Base-by-base conservation (phyloP, 768 basidiomycete genomes). In the Termitomyces sp. region DNA sequence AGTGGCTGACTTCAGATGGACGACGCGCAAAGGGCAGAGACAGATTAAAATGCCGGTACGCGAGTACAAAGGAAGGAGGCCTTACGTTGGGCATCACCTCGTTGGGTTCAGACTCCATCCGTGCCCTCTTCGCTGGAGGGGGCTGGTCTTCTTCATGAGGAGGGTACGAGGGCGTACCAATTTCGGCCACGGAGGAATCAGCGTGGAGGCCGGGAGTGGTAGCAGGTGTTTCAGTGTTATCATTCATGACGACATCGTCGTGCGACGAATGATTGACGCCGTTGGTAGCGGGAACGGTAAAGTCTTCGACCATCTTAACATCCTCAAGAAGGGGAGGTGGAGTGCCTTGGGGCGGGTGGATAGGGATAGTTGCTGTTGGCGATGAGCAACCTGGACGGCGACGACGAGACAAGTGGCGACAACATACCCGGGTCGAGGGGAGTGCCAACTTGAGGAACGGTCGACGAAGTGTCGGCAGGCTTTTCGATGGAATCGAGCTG, bases 101-200 rank as follows among this genome's bases (percentile, higher is more conserved):
- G 76, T 91, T 88, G 36, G 85, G 86, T 71, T 94, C 90, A 51
- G 89, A 91, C 67, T 85, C 78, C 75, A 86, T 86, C 66, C 92
- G 78, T 33, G 90, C 83, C 63, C 92, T 83, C 82, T 94, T 94
- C 62, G 91, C 89, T 33, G 92, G 92, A n/a, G 89, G 90, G 15
- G 87, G 89, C 63, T 80, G 76, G 60, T 83, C 79, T 63, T 87
- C 85, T 61, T 87, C 86, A 66, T 84, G 76, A 7, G 76, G 74
- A 44, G 74, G 72, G 59, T 70, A 72, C 9, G 75, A 35, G 15
- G 71, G 67, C 52, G 74, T 79, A 24, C 76, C 66, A 48, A 75
- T 65, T 60, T 69, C 72, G 52, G 69, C 72, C 70, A 75, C 76
- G 11, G 81, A 79, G 6, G 75, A 75, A 50, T 81, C 79, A 0